Percentiles rank a stretch among this genome's conserved stretches.
Evolutionary conservation across 495 filamentous ascomycete genomes (phyloP).

Genomic region (Clavariopsis aquatica): DNA sequence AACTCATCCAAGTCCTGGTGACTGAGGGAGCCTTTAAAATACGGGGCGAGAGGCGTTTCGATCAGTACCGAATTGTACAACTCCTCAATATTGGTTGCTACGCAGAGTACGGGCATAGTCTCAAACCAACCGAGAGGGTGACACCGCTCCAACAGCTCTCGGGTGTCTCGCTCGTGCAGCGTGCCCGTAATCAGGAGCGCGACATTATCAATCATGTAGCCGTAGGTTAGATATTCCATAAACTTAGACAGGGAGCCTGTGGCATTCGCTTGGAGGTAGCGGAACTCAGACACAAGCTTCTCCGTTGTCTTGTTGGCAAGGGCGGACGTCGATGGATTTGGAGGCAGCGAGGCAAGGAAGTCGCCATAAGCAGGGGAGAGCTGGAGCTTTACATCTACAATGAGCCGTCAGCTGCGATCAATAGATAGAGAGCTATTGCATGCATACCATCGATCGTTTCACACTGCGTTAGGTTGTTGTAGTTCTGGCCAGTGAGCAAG

Average conservation of each 20-base stretch:
- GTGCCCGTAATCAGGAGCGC: constrained; percentile 98
- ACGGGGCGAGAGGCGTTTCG: constrained; percentile 91
- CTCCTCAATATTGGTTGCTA: constrained; percentile 97
- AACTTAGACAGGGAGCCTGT: constrained; percentile 89
- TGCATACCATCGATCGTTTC: constrained; percentile 90
- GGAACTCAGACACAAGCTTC: constrained; percentile 96
- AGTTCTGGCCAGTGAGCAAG: constrained; percentile 87
- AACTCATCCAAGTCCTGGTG: constrained; percentile 97
- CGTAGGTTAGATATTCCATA: constrained; percentile 95
- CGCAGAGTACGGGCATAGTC: constrained; percentile 95
- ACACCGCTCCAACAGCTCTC: constrained; percentile 92
- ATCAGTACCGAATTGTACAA: constrained; percentile 97
- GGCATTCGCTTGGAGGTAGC: constrained; percentile 89
- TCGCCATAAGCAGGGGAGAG: constrained; percentile 96
- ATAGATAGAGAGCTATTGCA: not conserved
- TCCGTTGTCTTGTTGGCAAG: constrained; percentile 95
- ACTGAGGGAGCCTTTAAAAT: constrained; percentile 93
- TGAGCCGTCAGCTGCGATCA: constrained; percentile 2
- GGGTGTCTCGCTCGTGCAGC: constrained; percentile 93
- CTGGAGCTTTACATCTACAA: constrained; percentile 91
- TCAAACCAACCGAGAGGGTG: constrained; percentile 99
- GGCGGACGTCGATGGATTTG: constrained; percentile 93
- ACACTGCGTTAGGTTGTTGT: constrained; percentile 96
- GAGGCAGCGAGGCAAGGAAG: constrained; percentile 90
- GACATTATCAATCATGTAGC: constrained; percentile 99